Evolutionary conservation across 2,329 filamentous ascomycete genomes (phyloP).

Genomic region (Fusarium sp.): DNA sequence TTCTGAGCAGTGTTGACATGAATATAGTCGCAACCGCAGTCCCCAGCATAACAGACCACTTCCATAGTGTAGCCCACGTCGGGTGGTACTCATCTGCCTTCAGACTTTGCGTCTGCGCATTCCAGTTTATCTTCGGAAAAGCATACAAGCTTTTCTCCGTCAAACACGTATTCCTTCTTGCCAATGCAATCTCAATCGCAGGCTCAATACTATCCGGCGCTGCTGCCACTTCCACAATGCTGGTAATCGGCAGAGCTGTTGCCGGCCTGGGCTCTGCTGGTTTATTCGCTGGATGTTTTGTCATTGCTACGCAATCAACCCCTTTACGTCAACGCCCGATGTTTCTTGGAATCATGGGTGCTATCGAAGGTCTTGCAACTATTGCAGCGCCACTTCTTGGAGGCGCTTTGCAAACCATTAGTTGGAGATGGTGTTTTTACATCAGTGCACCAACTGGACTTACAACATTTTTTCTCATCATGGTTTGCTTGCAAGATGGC

Average conservation of each 20-base stretch:
- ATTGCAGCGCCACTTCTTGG: slow-evolving; percentile 46
- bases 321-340: slow-evolving; percentile 6
- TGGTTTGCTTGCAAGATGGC: slow-evolving; percentile 3
- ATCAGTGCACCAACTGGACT: slow-evolving; percentile 49
- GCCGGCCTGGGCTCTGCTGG: slow-evolving; percentile 59
- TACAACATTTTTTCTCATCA: slow-evolving; percentile 9
- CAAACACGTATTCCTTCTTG: slow-evolving; percentile 53
- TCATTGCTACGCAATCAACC: neutral
- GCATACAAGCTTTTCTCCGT: slow-evolving; percentile 23
- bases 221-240: slow-evolving; percentile 55
- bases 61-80: slow-evolving; percentile 41
- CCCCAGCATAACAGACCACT: slow-evolving; percentile 47
- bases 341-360: slow-evolving; percentile 23
- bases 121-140: slow-evolving; percentile 45
- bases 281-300: slow-evolving; percentile 53
- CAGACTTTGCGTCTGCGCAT: slow-evolving; percentile 56
- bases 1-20: slow-evolving; percentile 41
- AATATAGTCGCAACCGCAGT: slow-evolving; percentile 44
- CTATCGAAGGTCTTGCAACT: slow-evolving; percentile 32
- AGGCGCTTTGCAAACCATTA: slow-evolving; percentile 46
- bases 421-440: slow-evolving; percentile 54
- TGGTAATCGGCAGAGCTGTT: slow-evolving; percentile 61
- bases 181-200: slow-evolving; percentile 57
- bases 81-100: slow-evolving; percentile 49
- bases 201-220: slow-evolving; percentile 60